phyloP scores from a whole-genome alignment of 257 asterid species.

The Gardenia jasminoides region DNA sequence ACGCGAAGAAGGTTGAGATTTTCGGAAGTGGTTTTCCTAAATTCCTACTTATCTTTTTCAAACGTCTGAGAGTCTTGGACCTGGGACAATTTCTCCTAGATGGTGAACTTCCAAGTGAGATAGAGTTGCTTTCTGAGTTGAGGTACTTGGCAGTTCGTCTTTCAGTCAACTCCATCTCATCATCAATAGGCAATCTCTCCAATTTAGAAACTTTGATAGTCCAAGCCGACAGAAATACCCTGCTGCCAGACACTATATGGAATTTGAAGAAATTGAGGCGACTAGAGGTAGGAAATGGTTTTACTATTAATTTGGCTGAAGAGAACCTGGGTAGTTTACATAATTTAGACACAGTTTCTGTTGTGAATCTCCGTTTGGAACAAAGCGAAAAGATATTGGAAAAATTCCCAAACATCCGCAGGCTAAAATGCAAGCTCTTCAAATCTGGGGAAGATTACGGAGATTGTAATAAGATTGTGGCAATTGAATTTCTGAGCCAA shows the following conservation, averaged over 20 bases:
- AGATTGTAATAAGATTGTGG: background rate
- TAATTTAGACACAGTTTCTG: background rate
- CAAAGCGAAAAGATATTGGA: background rate
- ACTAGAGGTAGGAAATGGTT: background rate
- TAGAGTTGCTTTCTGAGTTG: background rate
- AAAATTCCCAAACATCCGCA: background rate
- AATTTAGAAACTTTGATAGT: conserved; percentile 4
- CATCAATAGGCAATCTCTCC: background rate
- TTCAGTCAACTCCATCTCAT: background rate
- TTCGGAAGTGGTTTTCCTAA: too few relatives aligned
- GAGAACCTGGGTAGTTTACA: background rate
- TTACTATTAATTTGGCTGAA: background rate
- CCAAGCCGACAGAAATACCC: too few relatives aligned
- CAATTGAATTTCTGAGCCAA: background rate
- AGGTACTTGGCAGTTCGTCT: conserved; percentile 2
- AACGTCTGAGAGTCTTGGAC: conserved; percentile 3
- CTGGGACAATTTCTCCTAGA: background rate
- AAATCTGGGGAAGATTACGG: background rate
- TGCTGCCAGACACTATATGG: background rate
- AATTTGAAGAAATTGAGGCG: background rate
- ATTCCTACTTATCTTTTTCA: background rate
- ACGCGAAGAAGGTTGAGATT: background rate
- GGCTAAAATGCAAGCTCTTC: background rate
- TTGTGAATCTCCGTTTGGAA: background rate
- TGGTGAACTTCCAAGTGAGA: background rate